phyloP scores from a whole-genome alignment of 2,329 filamentous ascomycete species.

The Elsinoe arachidis region DNA sequence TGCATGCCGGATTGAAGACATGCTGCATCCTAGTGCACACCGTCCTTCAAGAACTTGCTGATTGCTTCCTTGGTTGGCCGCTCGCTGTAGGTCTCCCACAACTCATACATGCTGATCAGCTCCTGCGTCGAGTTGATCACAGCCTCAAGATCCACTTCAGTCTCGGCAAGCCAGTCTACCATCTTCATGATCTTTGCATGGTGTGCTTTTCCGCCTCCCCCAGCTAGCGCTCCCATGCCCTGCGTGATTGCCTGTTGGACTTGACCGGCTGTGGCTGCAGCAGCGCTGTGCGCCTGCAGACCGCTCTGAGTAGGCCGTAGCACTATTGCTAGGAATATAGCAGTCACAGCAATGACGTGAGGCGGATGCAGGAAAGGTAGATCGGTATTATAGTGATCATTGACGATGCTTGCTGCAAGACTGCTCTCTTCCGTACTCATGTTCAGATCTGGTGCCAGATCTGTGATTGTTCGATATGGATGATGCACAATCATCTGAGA shows the following conservation, averaged over 20 bases:
- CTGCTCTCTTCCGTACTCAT: conserved; percentile 70
- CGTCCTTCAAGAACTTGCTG: conserved; percentile 52
- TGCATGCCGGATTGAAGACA: neutral
- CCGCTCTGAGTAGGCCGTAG: conserved; percentile 57
- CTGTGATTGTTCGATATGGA: conserved; percentile 72
- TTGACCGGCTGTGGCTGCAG: conserved; percentile 20
- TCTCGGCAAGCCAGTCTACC: conserved; percentile 76
- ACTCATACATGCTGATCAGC: conserved; percentile 79
- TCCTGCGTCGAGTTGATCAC: conserved; percentile 88
- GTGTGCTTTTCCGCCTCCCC: conserved; percentile 17
- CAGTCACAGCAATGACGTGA: conserved; percentile 80
- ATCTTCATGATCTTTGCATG: conserved; percentile 35
- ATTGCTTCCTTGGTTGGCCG: conserved; percentile 57
- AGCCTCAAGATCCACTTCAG: conserved; percentile 71
- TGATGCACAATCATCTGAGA: conserved; percentile 86
- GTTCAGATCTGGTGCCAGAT: conserved; percentile 59
- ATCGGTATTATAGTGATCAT: conserved; percentile 88
- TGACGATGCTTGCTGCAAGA: conserved; percentile 74
- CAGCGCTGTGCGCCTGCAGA: conserved; percentile 34
- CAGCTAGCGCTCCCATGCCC: conserved; percentile 20
- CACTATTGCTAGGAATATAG: conserved; percentile 75
- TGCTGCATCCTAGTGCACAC: conserved; percentile 19
- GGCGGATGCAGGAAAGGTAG: conserved; percentile 77
- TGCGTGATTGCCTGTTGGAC: conserved; percentile 22
- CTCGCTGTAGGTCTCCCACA: conserved; percentile 59